These are phyloP conservation scores for Cytospora schulzeri DNA, from an alignment of 2,329 filamentous ascomycete genomes.

Conservation along the genomic window DNA sequence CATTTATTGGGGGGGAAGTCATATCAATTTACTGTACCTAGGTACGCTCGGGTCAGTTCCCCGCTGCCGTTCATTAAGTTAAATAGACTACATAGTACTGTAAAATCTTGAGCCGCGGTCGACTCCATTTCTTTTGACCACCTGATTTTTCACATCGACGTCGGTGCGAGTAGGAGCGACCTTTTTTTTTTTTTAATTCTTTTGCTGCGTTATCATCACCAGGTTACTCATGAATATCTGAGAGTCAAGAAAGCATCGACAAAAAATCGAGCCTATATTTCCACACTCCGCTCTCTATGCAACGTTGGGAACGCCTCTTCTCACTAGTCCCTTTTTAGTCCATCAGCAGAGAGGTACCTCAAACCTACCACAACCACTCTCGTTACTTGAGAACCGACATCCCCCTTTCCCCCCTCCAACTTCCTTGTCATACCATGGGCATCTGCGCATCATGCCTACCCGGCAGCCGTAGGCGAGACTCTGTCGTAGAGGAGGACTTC, in stretches of 20 bases:
- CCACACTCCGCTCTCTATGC: background rate
- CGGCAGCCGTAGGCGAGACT: slow-evolving; percentile 11
- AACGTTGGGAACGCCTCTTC: background rate
- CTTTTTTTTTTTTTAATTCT: no score
- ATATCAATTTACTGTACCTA: background rate
- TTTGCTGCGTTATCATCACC: background rate
- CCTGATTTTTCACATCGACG: background rate
- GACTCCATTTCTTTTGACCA: background rate
- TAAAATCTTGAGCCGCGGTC: background rate
- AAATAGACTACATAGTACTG: background rate
- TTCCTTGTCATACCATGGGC: slow-evolving; percentile 12
- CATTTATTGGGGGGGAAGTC: background rate
- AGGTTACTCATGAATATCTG: background rate
- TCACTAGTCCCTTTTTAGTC: background rate
- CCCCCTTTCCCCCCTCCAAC: background rate
- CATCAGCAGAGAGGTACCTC: background rate
- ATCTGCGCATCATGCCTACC: slow-evolving; percentile 20
- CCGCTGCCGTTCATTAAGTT: background rate
- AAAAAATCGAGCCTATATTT: background rate
- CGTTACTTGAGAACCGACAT: background rate
- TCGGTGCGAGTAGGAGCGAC: background rate
- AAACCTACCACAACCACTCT: background rate
- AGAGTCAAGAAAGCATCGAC: background rate
- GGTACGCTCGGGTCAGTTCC: background rate
- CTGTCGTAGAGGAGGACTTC: slow-evolving; percentile 47